These are phyloP conservation scores for Russula lepida DNA, from an alignment of 768 basidiomycete species.

Conservation along the genomic window DNA sequence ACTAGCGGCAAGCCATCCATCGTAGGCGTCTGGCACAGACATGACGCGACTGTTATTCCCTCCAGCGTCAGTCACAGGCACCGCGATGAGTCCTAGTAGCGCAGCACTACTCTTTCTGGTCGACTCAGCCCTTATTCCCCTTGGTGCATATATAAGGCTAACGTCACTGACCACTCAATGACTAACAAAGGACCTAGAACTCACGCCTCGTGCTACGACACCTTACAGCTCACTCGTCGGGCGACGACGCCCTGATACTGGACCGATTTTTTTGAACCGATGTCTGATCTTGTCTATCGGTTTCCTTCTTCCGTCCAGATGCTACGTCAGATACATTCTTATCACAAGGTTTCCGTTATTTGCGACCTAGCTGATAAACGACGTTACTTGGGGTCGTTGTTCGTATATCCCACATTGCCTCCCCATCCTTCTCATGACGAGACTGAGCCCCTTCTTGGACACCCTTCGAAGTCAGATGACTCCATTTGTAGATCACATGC, in stretches of 20 bases:
- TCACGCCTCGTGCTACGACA: background rate
- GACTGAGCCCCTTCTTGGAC: conserved; percentile 2
- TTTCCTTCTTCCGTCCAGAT: background rate
- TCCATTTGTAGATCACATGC: background rate
- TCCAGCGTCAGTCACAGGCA: background rate
- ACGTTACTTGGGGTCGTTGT: background rate
- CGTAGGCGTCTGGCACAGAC: no score
- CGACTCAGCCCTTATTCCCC: background rate
- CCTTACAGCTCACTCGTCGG: background rate
- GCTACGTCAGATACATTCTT: background rate
- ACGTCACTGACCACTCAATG: background rate
- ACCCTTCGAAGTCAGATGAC: background rate
- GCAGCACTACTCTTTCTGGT: conserved; percentile 5
- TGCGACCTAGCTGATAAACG: background rate
- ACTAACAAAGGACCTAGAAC: background rate
- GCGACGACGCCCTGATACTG: background rate
- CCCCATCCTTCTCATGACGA: conserved; percentile 6
- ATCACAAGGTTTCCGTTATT: background rate
- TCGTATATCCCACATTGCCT: background rate
- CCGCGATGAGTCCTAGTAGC: background rate
- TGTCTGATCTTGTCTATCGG: background rate
- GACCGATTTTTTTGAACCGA: background rate
- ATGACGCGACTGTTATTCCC: background rate
- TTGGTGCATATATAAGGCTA: background rate
- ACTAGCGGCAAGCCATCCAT: background rate